Base-by-base conservation (phyloP, 208 protist genomes). In the Strigomonas galati region DNA sequence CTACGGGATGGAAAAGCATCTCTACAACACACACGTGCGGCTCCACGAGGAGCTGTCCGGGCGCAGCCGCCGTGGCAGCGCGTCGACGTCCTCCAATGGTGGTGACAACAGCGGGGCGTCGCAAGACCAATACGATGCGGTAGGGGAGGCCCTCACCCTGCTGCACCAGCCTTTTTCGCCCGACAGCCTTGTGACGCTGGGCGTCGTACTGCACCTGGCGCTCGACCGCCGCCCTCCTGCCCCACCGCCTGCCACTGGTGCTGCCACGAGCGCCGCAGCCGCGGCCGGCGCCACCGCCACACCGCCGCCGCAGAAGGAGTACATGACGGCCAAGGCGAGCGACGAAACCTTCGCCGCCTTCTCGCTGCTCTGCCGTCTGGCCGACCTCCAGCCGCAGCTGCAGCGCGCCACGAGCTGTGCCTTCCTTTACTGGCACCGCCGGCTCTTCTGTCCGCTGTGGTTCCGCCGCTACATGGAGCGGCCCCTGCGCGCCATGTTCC, bases 391-490 rank as follows among this genome's bases (percentile, higher is more conserved):
- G 62, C 37, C 55, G 10, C 35, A 27, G 1, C 48, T 98, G 19
- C 49, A 64, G n/a, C 26, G 65, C 7, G 76, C 81, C 21, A 93
- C 84, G 53, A 77, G 97, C 60, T 92, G 84, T 51, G 74, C 77
- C 21, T 97, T 98, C 58, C 43, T 99, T 1, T 98, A 92, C 65
- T 98, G 96, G 85, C 79, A 89, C 56, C 76, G 87, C 27, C 85
- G 88, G 40, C 15, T 68, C 14, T 69, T 98, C 27, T 79, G 96
- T 43, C 92, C 89, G 17, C 55, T 85, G 0, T 97, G 95, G 61
- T 78, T 99, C 59, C 51, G 70, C 23, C 65, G 85, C 54, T 71
- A 97, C 40, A 97, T 89, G 62, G 71, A 82, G 54, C 62, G 92
- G 31, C 89, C 94, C 15, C 40, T 67, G 15, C 53, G 78, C 30